phyloP scores from a whole-genome alignment of 257 asterid genomes.

The Solanum lycopersicoides region DNA sequence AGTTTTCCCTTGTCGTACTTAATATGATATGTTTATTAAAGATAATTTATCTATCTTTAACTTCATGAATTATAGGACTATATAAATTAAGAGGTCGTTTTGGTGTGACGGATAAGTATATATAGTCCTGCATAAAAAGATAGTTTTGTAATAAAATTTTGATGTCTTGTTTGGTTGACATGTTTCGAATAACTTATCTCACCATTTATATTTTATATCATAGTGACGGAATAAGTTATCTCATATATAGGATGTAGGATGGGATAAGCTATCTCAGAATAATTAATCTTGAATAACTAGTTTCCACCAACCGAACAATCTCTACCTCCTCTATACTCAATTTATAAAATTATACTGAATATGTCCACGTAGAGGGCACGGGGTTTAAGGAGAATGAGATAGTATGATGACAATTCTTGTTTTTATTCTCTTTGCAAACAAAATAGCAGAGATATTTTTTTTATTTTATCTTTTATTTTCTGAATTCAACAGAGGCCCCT shows the following conservation, averaged over 20 bases:
- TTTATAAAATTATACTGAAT: neutral
- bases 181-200: no score
- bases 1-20: neutral
- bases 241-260: no score
- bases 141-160: no score
- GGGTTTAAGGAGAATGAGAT: conserved; percentile 6
- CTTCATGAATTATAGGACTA: neutral
- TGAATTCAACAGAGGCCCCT: neutral
- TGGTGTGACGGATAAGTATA: no score
- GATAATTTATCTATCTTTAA: fast-evolving
- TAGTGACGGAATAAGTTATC: no score
- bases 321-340: fast-evolving
- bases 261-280: no score
- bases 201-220: no score
- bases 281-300: no score
- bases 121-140: no score
- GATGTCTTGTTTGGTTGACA: no score
- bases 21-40: neutral
- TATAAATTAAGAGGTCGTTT: neutral
- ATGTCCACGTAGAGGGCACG: neutral
- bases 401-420: conserved; percentile 1
- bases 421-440: neutral
- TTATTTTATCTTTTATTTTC: neutral
- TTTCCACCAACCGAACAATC: no score
- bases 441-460: neutral